Evolutionary conservation across 2,329 filamentous ascomycete genomes (phyloP), one percentile per base, ranked within the genome.

Genomic region (Cryoendolithus antarcticus): DNA sequence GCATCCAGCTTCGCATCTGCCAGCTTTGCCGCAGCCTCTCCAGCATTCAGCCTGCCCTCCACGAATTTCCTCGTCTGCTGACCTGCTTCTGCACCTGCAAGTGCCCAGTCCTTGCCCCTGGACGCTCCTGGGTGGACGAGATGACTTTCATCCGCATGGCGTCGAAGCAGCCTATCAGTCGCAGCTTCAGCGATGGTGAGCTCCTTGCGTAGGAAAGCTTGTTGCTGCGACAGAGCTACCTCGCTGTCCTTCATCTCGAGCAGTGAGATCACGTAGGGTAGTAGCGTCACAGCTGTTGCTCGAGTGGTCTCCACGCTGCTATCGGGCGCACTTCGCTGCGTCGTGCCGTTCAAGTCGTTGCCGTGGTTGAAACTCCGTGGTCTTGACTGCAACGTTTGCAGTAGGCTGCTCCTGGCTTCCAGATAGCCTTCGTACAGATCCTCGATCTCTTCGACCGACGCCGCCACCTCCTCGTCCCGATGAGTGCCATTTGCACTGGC

Each of bases 61-160:
- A 45, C 44, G 32, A 38, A 42, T 19, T 42, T 34, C n/a, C 15
- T 34, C 4, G 48, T 51, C 10, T 43, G 35, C 21, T 41, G 38
- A n/a, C 44, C 39, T 2, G 47, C 47, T 21, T 47, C 44, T 12
- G 40, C 44, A 4, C 45, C 51, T 2, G 54, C 52, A 5, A 19
- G 34, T 19, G 34, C 30, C 55, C 55, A 58, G 12, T 54, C 50
- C 34, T 37, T 39, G 5, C 51, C 53, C 9, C 41, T 43, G 3
- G 44, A 42, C 13, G 50, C 41, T n/a, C 48, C 47, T 9, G 54
- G 52, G 12, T 51, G 47, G 2, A 60, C 50, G 9, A 60, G 42
- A 44, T 58, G 57, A 21, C 57, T 60, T 38, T 60, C 57, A 35
- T 57, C 55, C 11, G 53, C 53, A 7, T 58, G 44, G 7, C 55